Base-by-base conservation (phyloP, 768 basidiomycete species). In the Cystofilobasidium capitatum region DNA sequence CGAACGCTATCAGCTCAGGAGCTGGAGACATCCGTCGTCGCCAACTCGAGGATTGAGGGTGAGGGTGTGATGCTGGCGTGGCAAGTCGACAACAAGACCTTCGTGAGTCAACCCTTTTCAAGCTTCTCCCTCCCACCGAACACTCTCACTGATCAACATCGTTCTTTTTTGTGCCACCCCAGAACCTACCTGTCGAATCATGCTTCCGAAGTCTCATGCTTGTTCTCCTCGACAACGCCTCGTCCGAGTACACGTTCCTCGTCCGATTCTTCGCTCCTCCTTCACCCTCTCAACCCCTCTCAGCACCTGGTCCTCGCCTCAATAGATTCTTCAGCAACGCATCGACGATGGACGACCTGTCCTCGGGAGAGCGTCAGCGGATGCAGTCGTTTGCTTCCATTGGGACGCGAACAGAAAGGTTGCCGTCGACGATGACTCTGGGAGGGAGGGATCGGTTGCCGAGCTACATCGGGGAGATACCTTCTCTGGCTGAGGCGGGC, bases 191-290 rank as follows among this genome's bases (percentile, higher is more conserved):
- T 0, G 76, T 87, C 1, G 96, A 98, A 79, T 86, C 86, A 0
- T 79, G 97, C 29, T 81, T 91, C 70, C 85, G 94, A 31, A 94
- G 93, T 0, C 79, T 91, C 31, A 79, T 91, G 58, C 80, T 98
- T 61, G 93, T 96, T 62, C 83, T 98, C 69, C 86, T 94, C 83
- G 92, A 97, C 79, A 98, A 99, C 74, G 87, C 89, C 4, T 88
- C 88, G 0, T 84, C 91, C 35, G 94, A 98, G 78, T 94, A 92
- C 77, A 81, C 85, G 1, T 98, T 98, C 73, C 78, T 96, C 60
- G 83, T 85, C 13, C 79, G 84, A 0, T 98, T 99, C 79, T 98
- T 98, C 79, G 80, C 83, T 8, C 67, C 36, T 33, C 55, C n/a
- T n/a, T n/a, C 33, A 22, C 24, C 40, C 22, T n/a, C 35, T n/a